Conservation (phyloP, 805 yeast genomes). For the Myxozyma nipponensis region DNA sequence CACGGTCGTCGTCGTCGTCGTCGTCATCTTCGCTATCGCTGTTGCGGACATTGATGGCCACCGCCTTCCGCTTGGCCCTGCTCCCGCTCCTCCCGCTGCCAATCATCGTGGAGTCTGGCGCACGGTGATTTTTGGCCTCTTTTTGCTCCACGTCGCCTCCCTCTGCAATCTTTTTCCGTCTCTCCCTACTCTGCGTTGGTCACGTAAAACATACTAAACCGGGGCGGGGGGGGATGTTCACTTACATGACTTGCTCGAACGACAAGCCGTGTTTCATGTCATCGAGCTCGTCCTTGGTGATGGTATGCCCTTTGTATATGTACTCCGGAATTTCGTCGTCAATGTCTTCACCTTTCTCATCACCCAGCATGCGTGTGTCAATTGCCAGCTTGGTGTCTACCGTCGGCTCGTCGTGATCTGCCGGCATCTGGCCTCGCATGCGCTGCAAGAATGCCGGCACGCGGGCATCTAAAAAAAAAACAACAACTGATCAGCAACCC, state of each 20-base stretch:
- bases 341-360: slow-evolving; percentile 8
- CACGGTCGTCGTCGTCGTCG: neutral
- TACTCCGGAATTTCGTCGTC: slow-evolving; percentile 18
- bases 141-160: neutral
- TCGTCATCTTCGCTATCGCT: neutral
- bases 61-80: neutral
- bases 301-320: slow-evolving; percentile 15
- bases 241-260: slow-evolving; percentile 16
- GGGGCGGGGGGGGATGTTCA: neutral
- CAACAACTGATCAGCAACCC: no score
- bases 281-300: slow-evolving; percentile 20
- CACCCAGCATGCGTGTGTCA: neutral
- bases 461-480: neutral
- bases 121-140: no score
- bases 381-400: slow-evolving; percentile 5
- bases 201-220: no score
- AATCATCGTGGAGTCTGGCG: no score
- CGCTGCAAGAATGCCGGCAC: slow-evolving; percentile 21
- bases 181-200: slow-evolving; percentile 8
- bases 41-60: neutral
- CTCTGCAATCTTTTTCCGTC: slow-evolving; percentile 5
- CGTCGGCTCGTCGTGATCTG: slow-evolving; percentile 12
- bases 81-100: no score
- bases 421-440: slow-evolving; percentile 18
- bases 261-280: slow-evolving; percentile 14